Evolutionary conservation across 2,329 filamentous ascomycete genomes (phyloP), one percentile per base, ranked within the genome.

Genomic region (Fusarium bulbicola): DNA sequence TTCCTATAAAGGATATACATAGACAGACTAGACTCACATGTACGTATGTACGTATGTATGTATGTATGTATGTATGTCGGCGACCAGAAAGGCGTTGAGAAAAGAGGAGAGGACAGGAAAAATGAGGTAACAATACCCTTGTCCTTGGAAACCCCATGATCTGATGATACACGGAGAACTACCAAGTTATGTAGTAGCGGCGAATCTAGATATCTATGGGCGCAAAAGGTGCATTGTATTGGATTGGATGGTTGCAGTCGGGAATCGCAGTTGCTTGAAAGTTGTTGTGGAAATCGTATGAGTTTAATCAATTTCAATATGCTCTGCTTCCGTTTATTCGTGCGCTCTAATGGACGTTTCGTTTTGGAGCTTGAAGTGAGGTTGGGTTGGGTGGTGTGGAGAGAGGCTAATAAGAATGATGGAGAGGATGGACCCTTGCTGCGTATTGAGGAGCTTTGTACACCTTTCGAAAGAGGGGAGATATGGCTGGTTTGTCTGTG

Each of bases 361-460:
- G 53, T 15, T 28, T 56, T 43, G 37, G 49, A 57, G 30, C 37
- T 56, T 28, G 26, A 18, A 42, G 20, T 40, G n/a, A 43, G 20
- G 32, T 34, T 66, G 54, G 20, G 32, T 30, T 66, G 58, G 74
- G 72, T 75, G 74, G 74, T 73, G 69, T 72, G 69, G 72, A 67
- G 73, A 62, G 72, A 62, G 57, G 21, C 64, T 46, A 68, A 60
- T 46, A 68, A 60, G 66, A 62, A 65, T 49, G 42, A 58, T 49
- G 46, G 45, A 66, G 66, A 64, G 61, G 52, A 59, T 47, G 30
- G 59, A 75, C 70, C 74, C 74, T 77, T 75, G 74, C 43, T 72
- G 24, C 64, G 50, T 50, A 24, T 37, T 60, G 59, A 63, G 46
- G 56, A 68, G 64, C 63, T 77, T 62, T 76, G 68, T 47, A 66